A percentile compares a stretch with the other conserved stretches of the same genome.
Evolutionary conservation across 371 early-diverging fungal genomes (phyloP).

Genomic region (Blakeslea trispora): DNA sequence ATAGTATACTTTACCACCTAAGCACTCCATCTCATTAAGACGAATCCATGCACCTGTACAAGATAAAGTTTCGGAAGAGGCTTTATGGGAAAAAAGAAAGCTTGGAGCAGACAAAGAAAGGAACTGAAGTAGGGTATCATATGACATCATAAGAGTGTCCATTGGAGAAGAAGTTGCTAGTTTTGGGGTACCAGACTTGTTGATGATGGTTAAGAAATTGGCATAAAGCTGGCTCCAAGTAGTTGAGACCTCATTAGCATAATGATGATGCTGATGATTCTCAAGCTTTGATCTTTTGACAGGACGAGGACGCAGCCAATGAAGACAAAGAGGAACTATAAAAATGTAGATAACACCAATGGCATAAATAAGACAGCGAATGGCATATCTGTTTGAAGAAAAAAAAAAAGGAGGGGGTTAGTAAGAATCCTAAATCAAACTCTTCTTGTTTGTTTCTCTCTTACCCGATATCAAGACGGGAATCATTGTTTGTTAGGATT

Average conservation of each 20-base stretch:
- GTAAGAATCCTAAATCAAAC: no score
- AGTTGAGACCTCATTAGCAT: conserved; percentile 31
- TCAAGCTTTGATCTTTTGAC: conserved; percentile 11
- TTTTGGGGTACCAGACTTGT: conserved; percentile 1
- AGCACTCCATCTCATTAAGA: conserved; percentile 40
- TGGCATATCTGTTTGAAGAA: conserved; percentile 16
- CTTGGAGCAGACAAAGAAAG: conserved; percentile 15
- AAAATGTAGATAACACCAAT: conserved; percentile 31
- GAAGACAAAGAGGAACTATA: conserved; percentile 26
- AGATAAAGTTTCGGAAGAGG: conserved; percentile 23
- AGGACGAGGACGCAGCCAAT: conserved; percentile 30
- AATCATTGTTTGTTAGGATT: conserved; percentile 15
- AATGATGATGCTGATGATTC: conserved; percentile 31
- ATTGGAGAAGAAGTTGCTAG: conserved; percentile 2
- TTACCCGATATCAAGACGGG: not conserved
- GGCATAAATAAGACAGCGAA: conserved; percentile 27
- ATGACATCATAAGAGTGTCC: not conserved
- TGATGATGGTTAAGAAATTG: conserved; percentile 12
- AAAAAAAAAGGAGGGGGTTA: no score
- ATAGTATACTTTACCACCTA: conserved; percentile 31
- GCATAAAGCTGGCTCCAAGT: conserved; percentile 33
- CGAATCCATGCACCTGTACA: conserved; percentile 40
- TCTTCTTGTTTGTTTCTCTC: no score
- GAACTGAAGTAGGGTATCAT: conserved; percentile 12
- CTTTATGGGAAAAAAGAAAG: conserved; percentile 14